Evolutionary conservation across 2,329 filamentous ascomycete species (phyloP), one percentile per base, ranked within the genome.

Genomic region (Pseudocercospora musae): DNA sequence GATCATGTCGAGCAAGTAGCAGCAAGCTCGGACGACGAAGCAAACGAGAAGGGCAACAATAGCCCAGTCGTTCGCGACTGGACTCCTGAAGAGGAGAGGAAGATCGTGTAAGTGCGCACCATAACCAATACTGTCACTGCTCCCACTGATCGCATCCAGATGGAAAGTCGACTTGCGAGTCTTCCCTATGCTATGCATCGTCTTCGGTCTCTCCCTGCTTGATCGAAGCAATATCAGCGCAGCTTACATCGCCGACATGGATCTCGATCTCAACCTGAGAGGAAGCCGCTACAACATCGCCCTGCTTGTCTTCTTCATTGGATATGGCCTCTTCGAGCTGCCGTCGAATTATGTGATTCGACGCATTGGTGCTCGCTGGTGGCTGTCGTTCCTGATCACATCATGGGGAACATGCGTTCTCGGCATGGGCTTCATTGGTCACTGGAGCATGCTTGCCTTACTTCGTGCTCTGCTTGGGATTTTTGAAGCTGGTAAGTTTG

Each of bases 211-310:
- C 69, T 89, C 85, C 67, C 78, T 94, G 62, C 90, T 94, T 85
- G 90, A 94, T 72, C 82, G 90, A 40, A 90, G 88, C 1, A 94
- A 94, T 74, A 78, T 92, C 71, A 85, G 85, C 13, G 80, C 85
- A 21, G 90, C 89, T 42, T 85, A 84, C 57, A 88, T 94, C 73
- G 90, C 90, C n/a, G 90, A 82, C 60, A 79, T 80, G 77, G 74
- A 68, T 11, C 61, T 64, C 5, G 76, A 79, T 10, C 62, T 80
- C 71, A 68, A 70, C 3, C 61, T 74, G 25, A 64, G 54, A 15
- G 64, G 64, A 29, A 58, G 66, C 11, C 66, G 72, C 46, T 74
- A 74, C 53, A 73, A 72, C 42, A 70, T 75, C 25, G 71, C 72
- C 2, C 61, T 74, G 21, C 63, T 74, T 5, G 71, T 74, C 0